These are phyloP conservation scores for Penstemon eatonii DNA, from an alignment of 257 asterid species.

Conservation along the genomic window DNA sequence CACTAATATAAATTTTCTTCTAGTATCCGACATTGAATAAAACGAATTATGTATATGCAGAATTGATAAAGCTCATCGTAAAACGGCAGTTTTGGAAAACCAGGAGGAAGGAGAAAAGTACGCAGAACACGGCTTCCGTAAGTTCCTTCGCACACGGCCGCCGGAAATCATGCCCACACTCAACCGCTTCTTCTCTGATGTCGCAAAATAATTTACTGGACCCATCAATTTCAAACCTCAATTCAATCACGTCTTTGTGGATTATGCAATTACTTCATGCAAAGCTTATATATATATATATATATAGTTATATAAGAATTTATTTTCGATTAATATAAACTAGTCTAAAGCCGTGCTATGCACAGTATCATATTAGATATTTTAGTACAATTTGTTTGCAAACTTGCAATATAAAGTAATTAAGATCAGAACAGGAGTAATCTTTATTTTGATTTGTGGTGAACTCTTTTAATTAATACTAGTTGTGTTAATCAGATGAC, in stretches of 20 bases:
- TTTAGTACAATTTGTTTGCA: neutral
- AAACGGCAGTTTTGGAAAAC: slow-evolving; percentile 59
- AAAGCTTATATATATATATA: too few species aligned
- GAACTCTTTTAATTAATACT: too few species aligned
- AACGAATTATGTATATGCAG: slow-evolving; percentile 34
- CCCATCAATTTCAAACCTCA: too few species aligned
- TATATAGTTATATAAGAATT: neutral
- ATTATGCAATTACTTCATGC: neutral
- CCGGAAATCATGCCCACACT: slow-evolving; percentile 83
- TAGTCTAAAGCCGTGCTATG: too few species aligned
- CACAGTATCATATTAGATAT: too few species aligned
- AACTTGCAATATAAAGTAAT: neutral
- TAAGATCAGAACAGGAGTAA: too few species aligned
- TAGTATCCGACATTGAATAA: neutral
- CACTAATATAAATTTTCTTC: too few species aligned
- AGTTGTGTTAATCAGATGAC: too few species aligned
- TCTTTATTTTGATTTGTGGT: too few species aligned
- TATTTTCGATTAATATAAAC: neutral
- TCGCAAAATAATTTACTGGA: neutral
- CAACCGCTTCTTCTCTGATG: slow-evolving; percentile 71
- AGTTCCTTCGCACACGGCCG: slow-evolving; percentile 76
- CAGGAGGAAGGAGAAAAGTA: slow-evolving; percentile 79
- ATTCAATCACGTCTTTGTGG: neutral
- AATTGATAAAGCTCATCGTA: slow-evolving; percentile 56
- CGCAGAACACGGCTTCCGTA: slow-evolving; percentile 63